Evolutionary conservation across 2,329 filamentous ascomycete species (phyloP), one percentile per base, ranked within the genome.

Genomic region (Colletotrichum sp.): DNA sequence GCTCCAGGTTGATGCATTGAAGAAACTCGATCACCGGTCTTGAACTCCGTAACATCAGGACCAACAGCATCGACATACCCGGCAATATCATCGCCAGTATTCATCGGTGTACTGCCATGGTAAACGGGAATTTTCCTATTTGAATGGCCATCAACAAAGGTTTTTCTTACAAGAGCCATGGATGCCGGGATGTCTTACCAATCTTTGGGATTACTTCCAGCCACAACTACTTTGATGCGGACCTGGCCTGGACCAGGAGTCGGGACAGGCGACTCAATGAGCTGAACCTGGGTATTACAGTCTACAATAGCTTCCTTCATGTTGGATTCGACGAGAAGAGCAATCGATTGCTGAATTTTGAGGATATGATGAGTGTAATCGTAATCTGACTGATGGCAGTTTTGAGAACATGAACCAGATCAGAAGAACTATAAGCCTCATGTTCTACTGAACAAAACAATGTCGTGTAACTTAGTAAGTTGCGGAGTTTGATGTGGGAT

Each of bases 1-100:
- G 82, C 83, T 70, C 83, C 78, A 86, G 92, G 92, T 78, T 89
- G 83, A 73, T 88, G 87, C 67, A 87, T 88, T 3, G 84, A 85
- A 7, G 84, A 84, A 28, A 89, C 87, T 55, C 87, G 82, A 76
- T 88, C 87, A 16, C 87, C 87, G 2, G 75, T 63, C n/a, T 69
- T 61, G 61, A 80, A 80, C 24, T 76, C 77, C 13, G 32, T 60
- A 12, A 80, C 78, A 2, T 60, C 67, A 3, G 68, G 36, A 5
- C 79, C 80, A 24, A 80, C 75, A 6, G 36, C 28, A 3, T 78
- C 66, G 12, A 80, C 72, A 32, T 70, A 57, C 10, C 79, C 80
- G 10, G 79, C 78, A 55, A 79, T 60, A 28, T 81, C 80, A n/a
- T 80, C 79, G 13, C 79, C 77, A 0, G 3, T 59, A 30, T 81